A percentile compares a stretch with the other conserved stretches of the same genome.
These are phyloP conservation scores for Fagus sylvatica DNA, from an alignment of 306 rosid genomes.

Conservation along the genomic window DNA sequence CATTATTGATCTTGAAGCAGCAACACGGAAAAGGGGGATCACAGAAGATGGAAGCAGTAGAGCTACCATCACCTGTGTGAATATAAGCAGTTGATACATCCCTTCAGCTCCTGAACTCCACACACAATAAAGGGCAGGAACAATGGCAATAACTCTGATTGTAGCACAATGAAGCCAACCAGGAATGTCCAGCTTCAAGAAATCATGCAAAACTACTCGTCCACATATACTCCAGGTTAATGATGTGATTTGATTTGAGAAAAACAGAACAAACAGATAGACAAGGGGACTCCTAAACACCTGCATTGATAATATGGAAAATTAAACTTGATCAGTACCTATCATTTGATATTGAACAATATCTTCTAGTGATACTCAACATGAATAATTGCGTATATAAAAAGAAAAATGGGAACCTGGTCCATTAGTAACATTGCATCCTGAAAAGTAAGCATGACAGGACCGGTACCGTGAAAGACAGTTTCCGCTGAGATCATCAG, in stretches of 20 bases:
- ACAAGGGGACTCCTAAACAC: slow-evolving; percentile 62
- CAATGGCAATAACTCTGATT: slow-evolving; percentile 73
- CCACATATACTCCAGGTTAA: slow-evolving; percentile 85
- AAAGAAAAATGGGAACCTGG: slow-evolving; percentile 57
- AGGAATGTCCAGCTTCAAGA: slow-evolving; percentile 83
- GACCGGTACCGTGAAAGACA: slow-evolving; percentile 60
- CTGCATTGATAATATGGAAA: slow-evolving; percentile 39
- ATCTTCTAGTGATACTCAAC: slow-evolving; percentile 16
- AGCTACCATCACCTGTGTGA: slow-evolving; percentile 83
- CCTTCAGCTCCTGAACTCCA: slow-evolving; percentile 97
- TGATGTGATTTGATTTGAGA: slow-evolving; percentile 73
- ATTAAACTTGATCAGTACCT: slow-evolving; percentile 24
- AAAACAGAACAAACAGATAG: slow-evolving; percentile 65
- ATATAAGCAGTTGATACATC: slow-evolving; percentile 79
- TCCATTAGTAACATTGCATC: slow-evolving; percentile 76
- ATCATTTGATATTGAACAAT: slow-evolving; percentile 2
- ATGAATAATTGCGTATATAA: neutral
- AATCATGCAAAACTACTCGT: slow-evolving; percentile 61
- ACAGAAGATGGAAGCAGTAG: slow-evolving; percentile 86
- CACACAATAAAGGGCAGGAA: slow-evolving; percentile 86
- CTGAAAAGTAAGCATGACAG: slow-evolving; percentile 68
- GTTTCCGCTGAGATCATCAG: slow-evolving; percentile 71
- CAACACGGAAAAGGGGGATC: slow-evolving; percentile 88
- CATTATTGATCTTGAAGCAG: slow-evolving; percentile 83
- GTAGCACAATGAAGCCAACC: slow-evolving; percentile 96